phyloP scores from a whole-genome alignment of 805 yeast genomes.

The Zygotorulaspora danielsina region DNA sequence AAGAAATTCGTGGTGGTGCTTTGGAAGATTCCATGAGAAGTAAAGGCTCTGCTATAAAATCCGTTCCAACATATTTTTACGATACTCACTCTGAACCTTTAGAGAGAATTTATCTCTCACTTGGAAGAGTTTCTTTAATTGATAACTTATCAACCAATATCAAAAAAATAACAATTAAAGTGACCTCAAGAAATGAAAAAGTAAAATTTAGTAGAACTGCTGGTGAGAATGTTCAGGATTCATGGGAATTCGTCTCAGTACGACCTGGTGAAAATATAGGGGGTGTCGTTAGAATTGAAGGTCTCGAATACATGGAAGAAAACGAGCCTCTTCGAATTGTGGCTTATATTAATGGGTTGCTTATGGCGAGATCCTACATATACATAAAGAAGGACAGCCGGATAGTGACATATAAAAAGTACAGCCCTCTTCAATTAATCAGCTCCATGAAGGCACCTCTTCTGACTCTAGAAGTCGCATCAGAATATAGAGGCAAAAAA shows the following conservation, averaged over 20 bases:
- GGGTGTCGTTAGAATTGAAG: constrained; percentile 62
- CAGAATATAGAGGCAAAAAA: constrained; percentile 65
- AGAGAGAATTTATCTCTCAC: constrained; percentile 56
- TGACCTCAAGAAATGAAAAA: constrained; percentile 40
- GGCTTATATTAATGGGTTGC: constrained; percentile 59
- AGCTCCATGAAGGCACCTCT: constrained; percentile 41
- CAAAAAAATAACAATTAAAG: constrained; percentile 23
- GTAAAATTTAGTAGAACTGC: constrained; percentile 64
- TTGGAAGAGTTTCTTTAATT: constrained; percentile 43
- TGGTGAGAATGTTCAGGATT: constrained; percentile 46
- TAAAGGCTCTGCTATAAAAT: constrained; percentile 62
- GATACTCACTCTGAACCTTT: constrained; percentile 57
- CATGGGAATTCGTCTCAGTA: constrained; percentile 73
- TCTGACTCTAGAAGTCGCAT: constrained; percentile 48
- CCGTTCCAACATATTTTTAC: constrained; percentile 44
- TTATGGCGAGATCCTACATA: constrained; percentile 56
- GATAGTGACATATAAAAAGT: constrained; percentile 46
- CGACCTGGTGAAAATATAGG: constrained; percentile 67
- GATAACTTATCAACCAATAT: constrained; percentile 19
- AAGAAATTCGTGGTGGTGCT: constrained; percentile 60
- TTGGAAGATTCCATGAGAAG: constrained; percentile 38
- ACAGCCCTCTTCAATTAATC: constrained; percentile 43
- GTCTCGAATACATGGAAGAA: constrained; percentile 45
- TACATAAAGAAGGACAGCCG: constrained; percentile 44
- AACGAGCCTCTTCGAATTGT: constrained; percentile 54